Conservation (phyloP, 2,329 filamentous ascomycete species). For the Magnaporthales sp. region DNA sequence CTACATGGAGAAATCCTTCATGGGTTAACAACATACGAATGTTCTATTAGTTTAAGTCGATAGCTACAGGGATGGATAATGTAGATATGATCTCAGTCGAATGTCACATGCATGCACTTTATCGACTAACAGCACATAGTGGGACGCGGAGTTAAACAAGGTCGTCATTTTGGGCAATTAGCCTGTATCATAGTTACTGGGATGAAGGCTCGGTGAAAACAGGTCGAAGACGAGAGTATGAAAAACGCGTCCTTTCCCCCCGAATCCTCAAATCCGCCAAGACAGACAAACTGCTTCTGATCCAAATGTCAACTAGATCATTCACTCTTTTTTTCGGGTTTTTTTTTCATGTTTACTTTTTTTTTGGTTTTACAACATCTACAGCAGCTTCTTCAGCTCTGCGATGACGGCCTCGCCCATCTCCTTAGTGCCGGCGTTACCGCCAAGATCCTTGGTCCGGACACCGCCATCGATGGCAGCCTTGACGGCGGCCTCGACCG, state of each 20-base stretch:
- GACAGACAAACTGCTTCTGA: background rate
- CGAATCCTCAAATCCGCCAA: background rate
- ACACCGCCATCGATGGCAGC: constrained; percentile 71
- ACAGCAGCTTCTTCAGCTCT: constrained; percentile 63
- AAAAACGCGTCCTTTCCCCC: background rate
- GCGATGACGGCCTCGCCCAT: constrained; percentile 70
- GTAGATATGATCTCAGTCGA: background rate
- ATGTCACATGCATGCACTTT: background rate
- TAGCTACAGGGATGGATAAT: background rate
- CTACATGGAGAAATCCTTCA: background rate
- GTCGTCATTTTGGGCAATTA: background rate
- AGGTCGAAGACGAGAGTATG: background rate
- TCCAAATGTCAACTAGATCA: too few species aligned
- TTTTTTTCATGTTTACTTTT: background rate
- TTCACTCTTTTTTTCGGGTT: constrained; percentile 1
- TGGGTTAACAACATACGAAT: background rate
- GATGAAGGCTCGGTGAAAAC: background rate
- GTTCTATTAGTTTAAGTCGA: background rate
- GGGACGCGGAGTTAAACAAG: background rate
- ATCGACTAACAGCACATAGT: background rate
- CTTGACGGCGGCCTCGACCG: constrained; percentile 74
- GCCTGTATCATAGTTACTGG: background rate
- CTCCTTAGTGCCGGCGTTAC: constrained; percentile 61
- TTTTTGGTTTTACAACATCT: constrained; percentile 13
- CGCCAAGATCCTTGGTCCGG: constrained; percentile 78